These are phyloP conservation scores for Raffaelea albimanens DNA, from an alignment of 2,329 filamentous ascomycete species.

Conservation along the genomic window DNA sequence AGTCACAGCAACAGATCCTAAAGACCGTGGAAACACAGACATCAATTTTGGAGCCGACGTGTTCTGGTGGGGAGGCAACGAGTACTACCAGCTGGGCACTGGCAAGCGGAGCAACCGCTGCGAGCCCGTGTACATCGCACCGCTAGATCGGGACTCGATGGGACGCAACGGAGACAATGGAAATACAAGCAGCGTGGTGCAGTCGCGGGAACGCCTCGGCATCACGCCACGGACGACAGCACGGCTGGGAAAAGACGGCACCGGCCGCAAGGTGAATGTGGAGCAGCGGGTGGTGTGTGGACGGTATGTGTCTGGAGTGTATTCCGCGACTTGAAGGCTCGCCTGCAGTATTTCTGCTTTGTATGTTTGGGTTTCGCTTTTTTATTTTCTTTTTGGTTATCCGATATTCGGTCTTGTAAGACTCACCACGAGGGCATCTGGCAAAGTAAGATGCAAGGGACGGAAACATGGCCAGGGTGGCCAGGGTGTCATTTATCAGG, in stretches of 20 bases:
- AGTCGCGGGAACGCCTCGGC: conserved; percentile 58
- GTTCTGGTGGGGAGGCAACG: conserved; percentile 91
- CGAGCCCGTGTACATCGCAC: conserved; percentile 68
- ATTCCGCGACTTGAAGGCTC: conserved; percentile 39
- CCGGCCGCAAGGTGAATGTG: conserved; percentile 60
- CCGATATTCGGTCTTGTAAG: too few relatives aligned
- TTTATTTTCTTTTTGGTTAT: too few relatives aligned
- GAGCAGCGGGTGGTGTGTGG: conserved; percentile 89
- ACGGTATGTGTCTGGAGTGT: conserved; percentile 71
- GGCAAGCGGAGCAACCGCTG: conserved; percentile 77
- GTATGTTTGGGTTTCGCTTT: too few relatives aligned
- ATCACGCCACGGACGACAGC: conserved; percentile 69
- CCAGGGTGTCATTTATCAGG: too few relatives aligned
- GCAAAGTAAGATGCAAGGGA: too few relatives aligned
- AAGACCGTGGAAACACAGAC: conserved; percentile 42
- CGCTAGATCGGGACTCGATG: conserved; percentile 43
- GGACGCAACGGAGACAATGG: conserved; percentile 35
- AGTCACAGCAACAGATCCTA: conserved; percentile 37
- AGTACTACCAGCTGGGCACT: conserved; percentile 86
- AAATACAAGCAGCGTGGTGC: conserved; percentile 28
- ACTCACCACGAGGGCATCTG: too few relatives aligned
- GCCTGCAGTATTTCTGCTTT: not conserved
- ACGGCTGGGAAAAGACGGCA: conserved; percentile 46
- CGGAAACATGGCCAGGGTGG: too few relatives aligned
- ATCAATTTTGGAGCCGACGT: conserved; percentile 85